A percentile compares a stretch with the other conserved stretches of the same genome.
Evolutionary conservation across 2,329 filamentous ascomycete genomes (phyloP).

Genomic region (Bipolaris victoriae): DNA sequence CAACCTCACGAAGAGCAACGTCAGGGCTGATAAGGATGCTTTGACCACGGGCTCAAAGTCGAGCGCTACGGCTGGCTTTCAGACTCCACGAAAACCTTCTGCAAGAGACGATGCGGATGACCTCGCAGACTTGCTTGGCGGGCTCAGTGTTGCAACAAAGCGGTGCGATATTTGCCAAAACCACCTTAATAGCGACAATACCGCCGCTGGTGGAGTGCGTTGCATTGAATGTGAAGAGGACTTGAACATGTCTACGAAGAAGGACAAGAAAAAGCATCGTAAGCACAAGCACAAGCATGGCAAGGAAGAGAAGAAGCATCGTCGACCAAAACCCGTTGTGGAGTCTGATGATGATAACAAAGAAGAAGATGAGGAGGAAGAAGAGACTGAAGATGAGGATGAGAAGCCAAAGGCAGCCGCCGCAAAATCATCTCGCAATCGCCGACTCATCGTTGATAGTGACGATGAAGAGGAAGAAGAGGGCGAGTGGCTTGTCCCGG

Average conservation of each 20-base stretch:
- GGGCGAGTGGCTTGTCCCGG: constrained; percentile 80
- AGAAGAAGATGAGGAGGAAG: constrained; percentile 10
- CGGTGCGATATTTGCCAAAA: constrained; percentile 84
- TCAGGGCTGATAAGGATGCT: constrained; percentile 87
- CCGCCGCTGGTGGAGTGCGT: constrained; percentile 59
- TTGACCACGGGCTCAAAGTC: constrained; percentile 66
- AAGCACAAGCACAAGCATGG: constrained; percentile 46
- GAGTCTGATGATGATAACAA: constrained; percentile 40
- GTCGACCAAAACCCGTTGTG: constrained; percentile 30
- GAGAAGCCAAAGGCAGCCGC: constrained; percentile 22
- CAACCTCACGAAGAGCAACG: constrained; percentile 80
- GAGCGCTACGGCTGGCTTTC: constrained; percentile 45
- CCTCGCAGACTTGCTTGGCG: constrained; percentile 84
- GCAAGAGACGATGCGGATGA: constrained; percentile 73
- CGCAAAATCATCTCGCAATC: constrained; percentile 35
- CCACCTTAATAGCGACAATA: constrained; percentile 65
- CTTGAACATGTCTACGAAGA: constrained; percentile 62
- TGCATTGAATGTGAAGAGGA: constrained; percentile 80
- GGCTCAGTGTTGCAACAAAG: constrained; percentile 77
- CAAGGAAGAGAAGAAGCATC: constrained; percentile 46
- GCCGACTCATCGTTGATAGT: constrained; percentile 64
- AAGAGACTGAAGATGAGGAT: constrained; percentile 16
- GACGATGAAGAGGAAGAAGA: constrained; percentile 68
- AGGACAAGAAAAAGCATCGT: constrained; percentile 51
- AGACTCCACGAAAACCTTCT: constrained; percentile 45